Conservation (phyloP, 768 basidiomycete species). For the Tephrocybe rancida region DNA sequence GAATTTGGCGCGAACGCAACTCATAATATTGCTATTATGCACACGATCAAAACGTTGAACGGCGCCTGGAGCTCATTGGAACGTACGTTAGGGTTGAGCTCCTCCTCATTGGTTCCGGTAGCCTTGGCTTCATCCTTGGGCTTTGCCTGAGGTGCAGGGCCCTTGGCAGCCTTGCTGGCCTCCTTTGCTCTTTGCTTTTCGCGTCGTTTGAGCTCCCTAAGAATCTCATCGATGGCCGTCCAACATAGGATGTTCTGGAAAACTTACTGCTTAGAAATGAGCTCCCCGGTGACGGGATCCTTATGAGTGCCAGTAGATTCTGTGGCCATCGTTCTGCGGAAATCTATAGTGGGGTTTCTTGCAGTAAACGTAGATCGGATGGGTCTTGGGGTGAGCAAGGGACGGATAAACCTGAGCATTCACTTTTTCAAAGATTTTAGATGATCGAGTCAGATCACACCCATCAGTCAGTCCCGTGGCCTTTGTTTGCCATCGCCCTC, state of each 20-base stretch:
- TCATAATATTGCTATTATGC: constrained; percentile 93
- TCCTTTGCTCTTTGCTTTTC: constrained; percentile 87
- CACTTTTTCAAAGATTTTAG: constrained; percentile 25
- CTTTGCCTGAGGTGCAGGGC: constrained; percentile 40
- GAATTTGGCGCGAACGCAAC: constrained; percentile 86
- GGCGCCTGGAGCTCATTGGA: not conserved
- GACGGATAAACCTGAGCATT: constrained; percentile 34
- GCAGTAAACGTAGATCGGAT: constrained; percentile 9
- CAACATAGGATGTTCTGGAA: constrained; percentile 16
- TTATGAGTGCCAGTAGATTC: constrained; percentile 53
- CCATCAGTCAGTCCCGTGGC: not conserved
- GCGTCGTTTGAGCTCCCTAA: constrained; percentile 92
- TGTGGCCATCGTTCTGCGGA: constrained; percentile 38
- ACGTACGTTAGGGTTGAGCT: constrained; percentile 85
- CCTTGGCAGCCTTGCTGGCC: constrained; percentile 52
- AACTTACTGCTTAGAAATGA: constrained; percentile 94
- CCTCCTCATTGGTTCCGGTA: constrained; percentile 63
- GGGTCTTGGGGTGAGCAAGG: constrained; percentile 16
- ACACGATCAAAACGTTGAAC: constrained; percentile 4
- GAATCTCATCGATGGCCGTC: constrained; percentile 27
- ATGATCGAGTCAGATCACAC: constrained; percentile 18
- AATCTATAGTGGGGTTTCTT: constrained; percentile 2
- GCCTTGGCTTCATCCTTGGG: constrained; percentile 44
- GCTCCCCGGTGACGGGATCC: constrained; percentile 91
- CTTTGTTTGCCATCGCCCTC: constrained; percentile 1